Evolutionary conservation across 2,329 filamentous ascomycete species (phyloP).

Genomic region (Bipolaris cookei): DNA sequence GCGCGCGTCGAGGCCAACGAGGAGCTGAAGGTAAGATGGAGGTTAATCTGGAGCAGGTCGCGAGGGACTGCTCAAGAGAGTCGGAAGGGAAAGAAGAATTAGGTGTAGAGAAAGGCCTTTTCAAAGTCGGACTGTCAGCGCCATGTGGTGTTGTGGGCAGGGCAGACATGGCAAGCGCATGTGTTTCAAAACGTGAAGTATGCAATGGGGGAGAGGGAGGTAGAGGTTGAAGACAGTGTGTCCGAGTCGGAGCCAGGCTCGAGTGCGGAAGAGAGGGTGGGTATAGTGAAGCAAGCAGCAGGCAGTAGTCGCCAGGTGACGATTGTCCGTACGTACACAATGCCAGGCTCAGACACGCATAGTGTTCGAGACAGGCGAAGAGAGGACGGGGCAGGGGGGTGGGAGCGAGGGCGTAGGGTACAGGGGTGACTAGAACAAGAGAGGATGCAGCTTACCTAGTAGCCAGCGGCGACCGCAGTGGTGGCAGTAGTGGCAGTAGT

Average conservation of each 20-base stretch:
- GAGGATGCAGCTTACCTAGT: constrained; percentile 42
- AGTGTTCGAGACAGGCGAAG: constrained; percentile 7
- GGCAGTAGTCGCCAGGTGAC: constrained; percentile 14
- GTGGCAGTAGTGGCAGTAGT: constrained; percentile 21
- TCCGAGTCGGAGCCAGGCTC: constrained; percentile 6
- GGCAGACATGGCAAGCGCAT: constrained; percentile 33
- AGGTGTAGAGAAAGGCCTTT: constrained; percentile 46
- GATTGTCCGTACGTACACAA: constrained; percentile 7
- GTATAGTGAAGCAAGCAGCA: constrained; percentile 12
- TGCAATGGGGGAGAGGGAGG: constrained; percentile 12
- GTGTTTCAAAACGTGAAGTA: constrained; percentile 14
- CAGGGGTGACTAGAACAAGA: constrained; percentile 22
- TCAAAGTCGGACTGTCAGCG: constrained; percentile 46
- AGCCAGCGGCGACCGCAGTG: constrained; percentile 28
- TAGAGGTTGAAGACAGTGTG: constrained; percentile 7
- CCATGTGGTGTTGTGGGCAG: constrained; percentile 30
- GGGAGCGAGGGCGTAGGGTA: constrained; percentile 6
- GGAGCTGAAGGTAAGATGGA: constrained; percentile 11
- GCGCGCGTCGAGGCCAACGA: constrained; percentile 27
- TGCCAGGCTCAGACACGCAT: constrained; percentile 13
- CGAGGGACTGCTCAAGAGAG: constrained; percentile 30
- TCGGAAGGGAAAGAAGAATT: constrained; percentile 45
- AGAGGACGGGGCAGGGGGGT: neutral
- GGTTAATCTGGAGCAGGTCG: constrained; percentile 16
- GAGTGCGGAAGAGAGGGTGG: constrained; percentile 15